Base-by-base conservation (phyloP, 768 basidiomycete species). In the Russula griseocarnosa region DNA sequence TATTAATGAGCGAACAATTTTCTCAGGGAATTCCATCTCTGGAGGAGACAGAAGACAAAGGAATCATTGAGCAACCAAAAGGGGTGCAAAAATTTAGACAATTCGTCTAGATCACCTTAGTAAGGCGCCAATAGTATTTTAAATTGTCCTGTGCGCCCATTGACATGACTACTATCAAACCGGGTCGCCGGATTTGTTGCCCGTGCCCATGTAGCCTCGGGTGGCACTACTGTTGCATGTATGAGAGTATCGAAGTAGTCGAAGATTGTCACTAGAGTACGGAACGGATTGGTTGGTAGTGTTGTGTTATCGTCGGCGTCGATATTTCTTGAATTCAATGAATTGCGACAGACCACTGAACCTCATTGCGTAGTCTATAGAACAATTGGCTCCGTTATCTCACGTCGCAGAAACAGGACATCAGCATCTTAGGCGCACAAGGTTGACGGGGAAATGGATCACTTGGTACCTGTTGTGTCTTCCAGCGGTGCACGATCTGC, bases 1-100 rank as follows among this genome's bases (percentile, higher is more conserved):
- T 26, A 10, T 36, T 30, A 24, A 44, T 11, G 24, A 24, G n/a
- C 50, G 36, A 61, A 47, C 18, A 3, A 11, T 7, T n/a, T 28
- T 36, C 10, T 14, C 46, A 67, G 67, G 64, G 65, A 13, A 67
- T 67, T 14, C 67, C 67, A 24, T 52, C 60, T 13, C 10, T 62
- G 22, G 67, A 66, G 36, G 67, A 67, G 57, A 67, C 67, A 11
- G 67, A 67, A 53, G 67, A 59, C 5, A 66, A 53, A 2, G 64
- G 38, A 7, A 30, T 55, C 30, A 13, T 67, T 14, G 67, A 62
- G 42, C 24, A 47, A 30, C 28, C 56, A 4, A 50, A 16, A 18
- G 57, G 64, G 30, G 44, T 53, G 18, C 54, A 34, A 56, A 60
- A n/a, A 44, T 3, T 67, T 49, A 34, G 59, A 40, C 58, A 65